Evolutionary conservation across 73 alveolate species (phyloP).

Genomic region (Tetrahymena thermophila): DNA sequence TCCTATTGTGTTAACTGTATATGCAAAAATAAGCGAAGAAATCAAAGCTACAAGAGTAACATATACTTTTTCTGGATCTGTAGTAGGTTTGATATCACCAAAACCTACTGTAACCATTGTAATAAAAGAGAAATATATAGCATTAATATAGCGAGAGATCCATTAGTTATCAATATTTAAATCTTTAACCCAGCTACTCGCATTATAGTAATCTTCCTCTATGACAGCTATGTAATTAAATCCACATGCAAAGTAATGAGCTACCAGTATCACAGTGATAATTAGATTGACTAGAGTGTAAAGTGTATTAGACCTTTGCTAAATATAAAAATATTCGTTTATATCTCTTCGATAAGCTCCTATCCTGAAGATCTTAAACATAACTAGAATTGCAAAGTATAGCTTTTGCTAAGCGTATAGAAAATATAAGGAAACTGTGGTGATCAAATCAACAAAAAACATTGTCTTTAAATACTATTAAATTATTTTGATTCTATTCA

Average conservation of each 20-base stretch:
- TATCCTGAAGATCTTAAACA: background rate
- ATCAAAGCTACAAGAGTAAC: background rate
- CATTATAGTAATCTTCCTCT: background rate
- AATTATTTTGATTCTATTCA: background rate
- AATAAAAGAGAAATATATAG: background rate
- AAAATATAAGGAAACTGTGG: background rate
- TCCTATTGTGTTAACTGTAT: background rate
- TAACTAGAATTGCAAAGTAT: background rate
- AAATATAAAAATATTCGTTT: background rate
- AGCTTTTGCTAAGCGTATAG: background rate
- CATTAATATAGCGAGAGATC: background rate
- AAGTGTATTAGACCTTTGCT: background rate
- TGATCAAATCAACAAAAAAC: background rate
- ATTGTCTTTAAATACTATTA: background rate
- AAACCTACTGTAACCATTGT: background rate
- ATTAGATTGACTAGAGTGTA: background rate
- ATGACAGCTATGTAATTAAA: background rate
- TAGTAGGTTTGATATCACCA: background rate
- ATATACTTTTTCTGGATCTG: background rate
- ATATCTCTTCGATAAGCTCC: background rate
- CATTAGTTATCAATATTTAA: background rate
- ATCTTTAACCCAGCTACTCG: background rate
- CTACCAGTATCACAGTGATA: background rate
- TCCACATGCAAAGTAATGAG: background rate
- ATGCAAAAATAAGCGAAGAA: background rate